Conservation (phyloP, 345 rosid genomes). For the Eucalyptus sideroxylon region DNA sequence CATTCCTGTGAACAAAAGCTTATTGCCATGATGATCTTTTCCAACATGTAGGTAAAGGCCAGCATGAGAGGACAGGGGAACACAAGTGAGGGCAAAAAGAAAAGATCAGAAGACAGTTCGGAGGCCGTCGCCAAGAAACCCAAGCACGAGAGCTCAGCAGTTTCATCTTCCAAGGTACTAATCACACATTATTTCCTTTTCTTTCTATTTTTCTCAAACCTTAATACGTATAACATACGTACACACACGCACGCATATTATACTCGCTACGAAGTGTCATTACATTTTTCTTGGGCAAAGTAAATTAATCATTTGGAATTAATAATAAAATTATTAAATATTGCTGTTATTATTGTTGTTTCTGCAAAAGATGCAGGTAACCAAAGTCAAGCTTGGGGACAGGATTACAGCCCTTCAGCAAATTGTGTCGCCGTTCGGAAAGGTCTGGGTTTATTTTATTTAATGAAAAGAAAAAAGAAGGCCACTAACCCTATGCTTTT, state of each 20-base stretch:
- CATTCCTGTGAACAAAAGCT: background rate
- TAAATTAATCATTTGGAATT: background rate
- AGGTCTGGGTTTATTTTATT: slow-evolving; percentile 23
- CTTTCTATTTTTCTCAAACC: background rate
- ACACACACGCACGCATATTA: background rate
- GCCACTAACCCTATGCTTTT: background rate
- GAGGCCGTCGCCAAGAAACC: slow-evolving; percentile 5
- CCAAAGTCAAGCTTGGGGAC: slow-evolving; percentile 82
- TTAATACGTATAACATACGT: background rate
- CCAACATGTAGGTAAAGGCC: slow-evolving; percentile 16
- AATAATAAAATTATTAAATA: background rate
- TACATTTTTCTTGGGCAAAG: background rate
- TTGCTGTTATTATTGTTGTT: background rate
- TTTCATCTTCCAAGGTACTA: slow-evolving; percentile 54
- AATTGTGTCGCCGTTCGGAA: slow-evolving; percentile 97
- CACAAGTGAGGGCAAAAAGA: slow-evolving; percentile 53
- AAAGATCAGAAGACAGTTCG: slow-evolving; percentile 34
- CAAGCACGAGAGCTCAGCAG: slow-evolving; percentile 36
- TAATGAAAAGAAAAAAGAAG: background rate
- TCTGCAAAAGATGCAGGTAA: slow-evolving; percentile 30
- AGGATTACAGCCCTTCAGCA: slow-evolving; percentile 88
- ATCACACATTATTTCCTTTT: background rate
- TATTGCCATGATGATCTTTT: background rate
- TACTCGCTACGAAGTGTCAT: background rate
- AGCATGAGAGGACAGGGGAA: slow-evolving; percentile 18